Evolutionary conservation across 1,284 basidiomycete species (phyloP).

Genomic region (Stygiomarasmius scandens): DNA sequence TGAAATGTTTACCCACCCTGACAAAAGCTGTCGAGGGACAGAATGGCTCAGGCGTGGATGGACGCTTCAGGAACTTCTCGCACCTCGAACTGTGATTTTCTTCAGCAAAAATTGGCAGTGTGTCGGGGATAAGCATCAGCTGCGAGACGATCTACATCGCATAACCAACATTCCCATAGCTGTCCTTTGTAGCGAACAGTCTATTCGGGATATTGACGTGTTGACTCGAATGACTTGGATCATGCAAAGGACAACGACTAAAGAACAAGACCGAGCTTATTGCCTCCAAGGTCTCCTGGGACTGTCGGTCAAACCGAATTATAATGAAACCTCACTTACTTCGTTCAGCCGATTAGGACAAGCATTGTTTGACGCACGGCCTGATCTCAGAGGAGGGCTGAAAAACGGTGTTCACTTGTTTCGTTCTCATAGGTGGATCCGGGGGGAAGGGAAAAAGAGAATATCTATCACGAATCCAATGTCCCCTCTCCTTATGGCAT

Average conservation of each 20-base stretch:
- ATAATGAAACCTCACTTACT: too few relatives aligned
- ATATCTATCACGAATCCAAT: too few relatives aligned
- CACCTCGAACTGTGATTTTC: not conserved
- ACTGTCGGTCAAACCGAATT: not conserved
- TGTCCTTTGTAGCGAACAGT: not conserved
- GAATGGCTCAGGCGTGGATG: not conserved
- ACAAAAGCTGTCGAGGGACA: too few relatives aligned
- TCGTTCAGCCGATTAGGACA: too few relatives aligned
- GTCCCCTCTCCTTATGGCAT: too few relatives aligned
- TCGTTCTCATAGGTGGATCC: too few relatives aligned
- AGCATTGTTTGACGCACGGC: too few relatives aligned
- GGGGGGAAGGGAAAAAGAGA: too few relatives aligned
- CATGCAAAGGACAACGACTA: not conserved
- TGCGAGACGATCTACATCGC: not conserved
- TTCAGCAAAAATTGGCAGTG: not conserved
- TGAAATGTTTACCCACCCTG: too few relatives aligned
- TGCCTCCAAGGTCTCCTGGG: not conserved
- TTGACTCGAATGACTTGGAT: not conserved
- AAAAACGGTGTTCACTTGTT: too few relatives aligned
- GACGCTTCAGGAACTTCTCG: not conserved
- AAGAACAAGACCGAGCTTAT: not conserved
- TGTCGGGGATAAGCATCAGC: not conserved
- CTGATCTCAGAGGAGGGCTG: too few relatives aligned
- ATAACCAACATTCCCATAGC: not conserved
- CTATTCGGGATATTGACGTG: not conserved